Percentiles rank a stretch among this genome's conserved stretches.
These are phyloP conservation scores for Scheffersomyces ergatensis DNA, from an alignment of 805 yeast species.

Conservation along the genomic window DNA sequence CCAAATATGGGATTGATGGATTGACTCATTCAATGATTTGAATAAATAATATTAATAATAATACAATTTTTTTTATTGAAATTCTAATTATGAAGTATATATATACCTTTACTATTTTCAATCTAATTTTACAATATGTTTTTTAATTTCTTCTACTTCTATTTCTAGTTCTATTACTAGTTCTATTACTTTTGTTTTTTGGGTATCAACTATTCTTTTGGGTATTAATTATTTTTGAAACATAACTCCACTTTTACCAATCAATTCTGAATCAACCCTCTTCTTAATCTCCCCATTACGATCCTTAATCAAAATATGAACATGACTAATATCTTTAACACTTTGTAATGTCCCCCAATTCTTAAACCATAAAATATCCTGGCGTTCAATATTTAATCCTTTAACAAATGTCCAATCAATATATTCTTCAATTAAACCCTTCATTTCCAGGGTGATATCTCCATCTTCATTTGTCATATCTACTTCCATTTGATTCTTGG, in stretches of 20 bases:
- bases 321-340: conserved; percentile 62
- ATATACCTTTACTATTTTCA: too few relatives aligned
- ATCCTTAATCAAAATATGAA: conserved; percentile 61
- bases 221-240: neutral
- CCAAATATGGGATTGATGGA: too few relatives aligned
- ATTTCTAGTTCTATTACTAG: too few relatives aligned
- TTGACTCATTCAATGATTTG: too few relatives aligned
- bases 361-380: conserved; percentile 61
- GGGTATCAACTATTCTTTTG: too few relatives aligned
- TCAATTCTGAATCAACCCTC: conserved; percentile 1
- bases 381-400: conserved; percentile 29
- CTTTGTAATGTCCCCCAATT: conserved; percentile 72
- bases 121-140: too few relatives aligned
- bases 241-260: conserved; percentile 6
- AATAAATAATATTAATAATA: too few relatives aligned
- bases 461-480: conserved; percentile 52
- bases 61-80: neutral
- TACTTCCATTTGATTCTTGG: conserved; percentile 52
- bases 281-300: conserved; percentile 17
- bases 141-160: too few relatives aligned
- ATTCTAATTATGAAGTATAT: too few relatives aligned
- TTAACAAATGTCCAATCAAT: conserved; percentile 49
- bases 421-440: conserved; percentile 41
- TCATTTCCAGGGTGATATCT: conserved; percentile 44
- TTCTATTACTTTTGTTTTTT: too few relatives aligned